Percentiles rank a stretch among this genome's conserved stretches.
These are phyloP conservation scores for Epipyxis sp. DNA, from an alignment of 108 stramenopile species.

Conservation along the genomic window DNA sequence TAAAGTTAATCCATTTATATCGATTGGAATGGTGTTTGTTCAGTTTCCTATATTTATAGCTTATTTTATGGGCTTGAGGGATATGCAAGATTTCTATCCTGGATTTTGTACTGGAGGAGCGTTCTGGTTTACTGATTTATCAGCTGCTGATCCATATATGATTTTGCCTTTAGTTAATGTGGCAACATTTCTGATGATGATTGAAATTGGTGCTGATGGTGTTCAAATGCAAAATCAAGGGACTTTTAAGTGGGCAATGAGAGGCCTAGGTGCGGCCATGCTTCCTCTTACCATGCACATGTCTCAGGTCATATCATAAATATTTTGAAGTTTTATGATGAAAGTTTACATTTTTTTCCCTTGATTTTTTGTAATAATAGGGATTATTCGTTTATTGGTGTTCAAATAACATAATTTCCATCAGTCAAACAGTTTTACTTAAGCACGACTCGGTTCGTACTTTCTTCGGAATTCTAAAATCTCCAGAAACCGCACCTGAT, in stretches of 20 bases:
- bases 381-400: background rate
- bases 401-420: slow-evolving; percentile 4
- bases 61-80: background rate
- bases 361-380: no score
- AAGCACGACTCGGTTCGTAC: background rate
- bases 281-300: background rate
- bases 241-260: background rate
- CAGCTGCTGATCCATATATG: background rate
- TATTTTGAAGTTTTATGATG: no score
- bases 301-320: no score
- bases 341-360: no score
- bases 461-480: background rate
- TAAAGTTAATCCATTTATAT: background rate
- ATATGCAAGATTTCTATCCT: background rate
- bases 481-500: background rate
- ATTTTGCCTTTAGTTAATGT: background rate
- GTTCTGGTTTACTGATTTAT: slow-evolving; percentile 5
- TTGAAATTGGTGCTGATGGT: background rate
- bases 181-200: background rate
- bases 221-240: background rate
- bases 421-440: background rate
- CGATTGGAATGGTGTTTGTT: background rate
- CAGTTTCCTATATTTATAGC: background rate
- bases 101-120: background rate
- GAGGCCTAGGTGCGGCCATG: background rate